phyloP scores from a whole-genome alignment of 2,329 filamentous ascomycete genomes.

The Aureobasidium subglaciale region DNA sequence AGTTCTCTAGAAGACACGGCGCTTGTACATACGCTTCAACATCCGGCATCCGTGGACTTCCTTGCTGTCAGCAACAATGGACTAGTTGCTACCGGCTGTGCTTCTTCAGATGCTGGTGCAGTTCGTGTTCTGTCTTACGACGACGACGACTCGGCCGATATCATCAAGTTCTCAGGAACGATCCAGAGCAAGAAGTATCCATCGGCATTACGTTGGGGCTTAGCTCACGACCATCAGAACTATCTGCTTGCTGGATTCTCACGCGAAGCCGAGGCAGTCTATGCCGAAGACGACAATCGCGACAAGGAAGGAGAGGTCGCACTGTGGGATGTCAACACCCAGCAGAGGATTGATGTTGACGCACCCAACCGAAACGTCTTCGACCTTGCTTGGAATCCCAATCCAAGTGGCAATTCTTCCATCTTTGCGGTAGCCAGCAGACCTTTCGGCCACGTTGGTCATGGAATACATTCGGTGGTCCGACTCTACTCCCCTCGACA shows the following conservation, averaged over 20 bases:
- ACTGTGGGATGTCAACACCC: constrained; percentile 45
- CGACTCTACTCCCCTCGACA: constrained; percentile 44
- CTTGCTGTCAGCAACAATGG: constrained; percentile 38
- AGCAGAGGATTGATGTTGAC: constrained; percentile 34
- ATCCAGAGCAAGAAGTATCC: constrained; percentile 24
- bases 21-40: constrained; percentile 26
- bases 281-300: constrained; percentile 20
- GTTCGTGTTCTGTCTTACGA: constrained; percentile 27
- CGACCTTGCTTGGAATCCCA: constrained; percentile 52
- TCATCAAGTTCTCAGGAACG: constrained; percentile 15
- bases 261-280: constrained; percentile 27
- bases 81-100: constrained; percentile 44
- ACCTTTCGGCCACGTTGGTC: constrained; percentile 30
- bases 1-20: neutral
- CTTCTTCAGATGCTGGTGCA: constrained; percentile 18
- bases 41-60: constrained; percentile 45
- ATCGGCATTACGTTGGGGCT: constrained; percentile 44
- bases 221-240: constrained; percentile 29
- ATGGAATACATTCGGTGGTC: constrained; percentile 42
- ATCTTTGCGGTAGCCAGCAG: constrained; percentile 49
- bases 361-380: constrained; percentile 49
- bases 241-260: constrained; percentile 51
- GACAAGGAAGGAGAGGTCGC: constrained; percentile 45
- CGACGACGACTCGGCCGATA: neutral
- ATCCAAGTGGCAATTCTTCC: constrained; percentile 27